Evolutionary conservation across 768 basidiomycete species (phyloP).

Genomic region (Lyophyllum atratum): DNA sequence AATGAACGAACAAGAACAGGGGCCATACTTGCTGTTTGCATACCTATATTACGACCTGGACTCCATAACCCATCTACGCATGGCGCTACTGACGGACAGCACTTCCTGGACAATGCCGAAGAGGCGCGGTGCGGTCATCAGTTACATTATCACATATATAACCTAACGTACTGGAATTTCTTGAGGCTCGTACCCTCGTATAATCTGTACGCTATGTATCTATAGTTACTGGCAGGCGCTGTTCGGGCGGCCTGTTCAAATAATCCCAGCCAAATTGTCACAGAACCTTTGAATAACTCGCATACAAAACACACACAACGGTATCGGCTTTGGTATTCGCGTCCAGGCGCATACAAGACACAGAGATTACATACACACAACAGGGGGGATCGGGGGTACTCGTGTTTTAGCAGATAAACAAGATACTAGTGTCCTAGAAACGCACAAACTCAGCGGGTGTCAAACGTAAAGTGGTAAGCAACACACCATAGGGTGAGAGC

Average conservation of each 20-base stretch:
- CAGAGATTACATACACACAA: not conserved
- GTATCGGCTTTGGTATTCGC: not conserved
- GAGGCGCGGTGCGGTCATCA: not conserved
- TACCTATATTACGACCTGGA: not conserved
- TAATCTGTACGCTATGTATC: not conserved
- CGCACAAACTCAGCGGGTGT: not conserved
- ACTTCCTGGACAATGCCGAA: not conserved
- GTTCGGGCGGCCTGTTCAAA: no score
- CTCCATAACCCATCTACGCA: not conserved
- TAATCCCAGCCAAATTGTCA: no score
- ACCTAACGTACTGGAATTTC: not conserved
- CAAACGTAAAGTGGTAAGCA: not conserved
- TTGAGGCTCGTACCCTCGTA: not conserved
- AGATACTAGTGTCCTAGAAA: conserved; percentile 36
- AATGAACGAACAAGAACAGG: not conserved
- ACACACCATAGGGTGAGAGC: conserved; percentile 45
- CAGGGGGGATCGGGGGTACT: not conserved
- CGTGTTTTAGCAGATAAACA: conserved; percentile 36
- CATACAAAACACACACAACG: no score
- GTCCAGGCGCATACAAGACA: not conserved
- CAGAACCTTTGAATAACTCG: no score
- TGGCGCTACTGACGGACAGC: not conserved
- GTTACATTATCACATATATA: not conserved
- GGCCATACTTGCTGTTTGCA: no score
- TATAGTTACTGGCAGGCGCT: not conserved